Conservation (phyloP, 2,329 filamentous ascomycete genomes). For the Colletotrichum sp. region DNA sequence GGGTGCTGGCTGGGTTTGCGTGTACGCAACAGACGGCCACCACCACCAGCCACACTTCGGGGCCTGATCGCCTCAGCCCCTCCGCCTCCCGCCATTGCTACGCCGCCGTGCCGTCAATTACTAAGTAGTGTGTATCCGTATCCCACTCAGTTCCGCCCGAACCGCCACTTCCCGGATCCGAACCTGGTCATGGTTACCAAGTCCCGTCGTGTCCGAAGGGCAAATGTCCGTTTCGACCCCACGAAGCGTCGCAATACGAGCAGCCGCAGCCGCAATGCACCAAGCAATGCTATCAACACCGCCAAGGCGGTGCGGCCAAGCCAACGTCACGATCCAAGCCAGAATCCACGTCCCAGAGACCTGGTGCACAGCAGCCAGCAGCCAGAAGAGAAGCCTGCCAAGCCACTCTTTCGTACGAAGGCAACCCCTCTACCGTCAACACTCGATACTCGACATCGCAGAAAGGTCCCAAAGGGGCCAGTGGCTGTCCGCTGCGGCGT, state of each 20-base stretch:
- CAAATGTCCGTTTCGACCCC: not conserved
- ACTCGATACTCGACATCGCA: not conserved
- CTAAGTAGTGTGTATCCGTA: not conserved
- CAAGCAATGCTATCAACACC: not conserved
- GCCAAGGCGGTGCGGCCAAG: not conserved
- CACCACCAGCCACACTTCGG: slow-evolving; percentile 14
- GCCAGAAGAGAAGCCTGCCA: not conserved
- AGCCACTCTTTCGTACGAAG: slow-evolving; percentile 5
- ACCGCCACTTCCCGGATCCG: slow-evolving; percentile 16
- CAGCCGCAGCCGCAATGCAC: not conserved
- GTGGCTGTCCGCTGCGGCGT: not conserved
- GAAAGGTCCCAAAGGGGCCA: not conserved
- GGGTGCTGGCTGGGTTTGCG: not conserved
- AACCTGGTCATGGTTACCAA: slow-evolving; percentile 4
- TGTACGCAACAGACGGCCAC: not conserved
- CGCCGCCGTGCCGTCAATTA: not conserved
- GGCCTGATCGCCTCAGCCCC: not conserved
- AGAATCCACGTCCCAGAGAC: not conserved
- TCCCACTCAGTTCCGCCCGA: not conserved
- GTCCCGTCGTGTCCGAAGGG: not conserved
- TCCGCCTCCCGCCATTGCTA: not conserved
- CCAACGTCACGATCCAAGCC: not conserved
- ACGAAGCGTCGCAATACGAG: not conserved
- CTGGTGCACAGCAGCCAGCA: not conserved
- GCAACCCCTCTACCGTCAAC: not conserved